A percentile compares a stretch with the other conserved stretches of the same genome.
These are phyloP conservation scores for Capsicum pubescens DNA, from an alignment of 257 asterid species.

Conservation along the genomic window DNA sequence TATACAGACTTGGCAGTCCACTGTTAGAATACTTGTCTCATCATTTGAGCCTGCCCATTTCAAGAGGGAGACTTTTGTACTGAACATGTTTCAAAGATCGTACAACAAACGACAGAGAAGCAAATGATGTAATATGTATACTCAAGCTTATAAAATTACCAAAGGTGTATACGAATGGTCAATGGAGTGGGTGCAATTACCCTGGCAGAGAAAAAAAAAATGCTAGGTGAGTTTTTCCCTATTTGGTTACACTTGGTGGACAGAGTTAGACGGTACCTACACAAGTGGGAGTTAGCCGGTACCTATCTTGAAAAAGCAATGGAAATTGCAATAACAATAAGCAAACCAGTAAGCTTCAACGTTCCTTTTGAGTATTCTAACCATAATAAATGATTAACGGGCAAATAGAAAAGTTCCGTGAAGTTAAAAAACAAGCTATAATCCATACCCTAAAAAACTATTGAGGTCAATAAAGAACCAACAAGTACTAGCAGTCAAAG, in stretches of 20 bases:
- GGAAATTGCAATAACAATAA: constrained; percentile 1
- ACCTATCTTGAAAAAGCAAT: not conserved
- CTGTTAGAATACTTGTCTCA: not conserved
- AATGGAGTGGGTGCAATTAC: constrained; percentile 5
- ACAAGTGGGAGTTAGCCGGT: not conserved
- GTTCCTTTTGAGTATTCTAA: not conserved
- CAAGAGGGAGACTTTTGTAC: not conserved
- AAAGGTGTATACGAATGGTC: not conserved
- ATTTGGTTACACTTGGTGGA: not conserved
- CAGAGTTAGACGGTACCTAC: not conserved
- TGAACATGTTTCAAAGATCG: constrained; percentile 3
- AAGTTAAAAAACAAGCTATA: not conserved
- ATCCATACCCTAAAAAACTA: not conserved
- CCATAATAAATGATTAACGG: not conserved
- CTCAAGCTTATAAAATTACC: not conserved
- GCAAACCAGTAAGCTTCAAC: not conserved
- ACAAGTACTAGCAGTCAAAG: not conserved
- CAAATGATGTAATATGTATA: not conserved
- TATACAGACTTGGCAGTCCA: not conserved
- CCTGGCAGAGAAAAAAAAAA: not conserved
- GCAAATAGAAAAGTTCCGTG: not conserved
- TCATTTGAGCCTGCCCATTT: constrained; percentile 10
- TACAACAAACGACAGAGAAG: not conserved
- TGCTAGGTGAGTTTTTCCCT: not conserved
- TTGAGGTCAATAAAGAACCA: constrained; percentile 2